Evolutionary conservation across 331 rosid genomes (phyloP).

Genomic region (Quercus phellos): DNA sequence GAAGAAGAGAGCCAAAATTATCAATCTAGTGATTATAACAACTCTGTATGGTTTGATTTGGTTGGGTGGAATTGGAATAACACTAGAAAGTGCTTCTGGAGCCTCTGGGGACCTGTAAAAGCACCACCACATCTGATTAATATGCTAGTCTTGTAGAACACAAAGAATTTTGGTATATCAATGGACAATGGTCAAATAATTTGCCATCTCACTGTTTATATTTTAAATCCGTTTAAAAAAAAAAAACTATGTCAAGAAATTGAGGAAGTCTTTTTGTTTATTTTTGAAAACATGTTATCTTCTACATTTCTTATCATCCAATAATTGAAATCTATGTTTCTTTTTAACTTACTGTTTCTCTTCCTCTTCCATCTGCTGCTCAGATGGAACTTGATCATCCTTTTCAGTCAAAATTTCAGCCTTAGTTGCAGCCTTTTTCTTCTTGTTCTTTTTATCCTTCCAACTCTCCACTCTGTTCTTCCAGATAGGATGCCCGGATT

Average conservation of each 20-base stretch:
- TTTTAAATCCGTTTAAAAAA: background rate
- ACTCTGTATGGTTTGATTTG: slow-evolving; percentile 71
- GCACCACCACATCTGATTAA: background rate
- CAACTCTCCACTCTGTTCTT: slow-evolving; percentile 97
- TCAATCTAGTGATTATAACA: slow-evolving; percentile 55
- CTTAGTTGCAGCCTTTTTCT: slow-evolving; percentile 62
- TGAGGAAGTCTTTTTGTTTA: no score
- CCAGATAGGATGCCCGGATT: slow-evolving; percentile 94
- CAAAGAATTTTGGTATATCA: background rate
- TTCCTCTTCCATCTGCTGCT: slow-evolving; percentile 80
- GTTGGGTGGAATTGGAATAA: slow-evolving; percentile 57
- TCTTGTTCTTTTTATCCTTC: slow-evolving; percentile 89
- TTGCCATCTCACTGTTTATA: background rate
- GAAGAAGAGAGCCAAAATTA: slow-evolving; percentile 84
- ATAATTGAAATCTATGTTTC: no score
- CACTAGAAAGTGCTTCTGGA: slow-evolving; percentile 53
- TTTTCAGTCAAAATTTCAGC: slow-evolving; percentile 51
- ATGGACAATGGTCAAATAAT: background rate
- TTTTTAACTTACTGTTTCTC: slow-evolving; percentile 12
- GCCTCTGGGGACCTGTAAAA: slow-evolving; percentile 47
- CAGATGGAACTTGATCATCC: slow-evolving; percentile 59
- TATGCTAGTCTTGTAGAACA: background rate
- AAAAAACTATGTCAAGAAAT: no score
- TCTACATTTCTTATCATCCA: no score
- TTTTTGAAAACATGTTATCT: no score